Evolutionary conservation across 345 rosid species (phyloP).

Genomic region (Trapa incisa): DNA sequence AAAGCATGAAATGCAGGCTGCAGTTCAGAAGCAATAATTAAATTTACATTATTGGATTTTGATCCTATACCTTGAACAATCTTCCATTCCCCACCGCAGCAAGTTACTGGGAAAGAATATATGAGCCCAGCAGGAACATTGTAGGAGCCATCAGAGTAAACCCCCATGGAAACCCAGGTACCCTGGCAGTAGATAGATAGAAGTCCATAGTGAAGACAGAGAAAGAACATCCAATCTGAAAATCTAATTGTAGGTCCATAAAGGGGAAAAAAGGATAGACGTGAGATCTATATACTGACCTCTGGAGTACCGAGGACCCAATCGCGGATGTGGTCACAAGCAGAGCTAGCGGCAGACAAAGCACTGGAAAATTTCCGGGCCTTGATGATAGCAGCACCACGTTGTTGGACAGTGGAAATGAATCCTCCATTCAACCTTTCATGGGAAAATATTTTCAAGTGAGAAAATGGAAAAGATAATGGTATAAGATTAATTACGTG

Average conservation of each 20-base stretch:
- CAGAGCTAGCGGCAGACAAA: conserved; percentile 93
- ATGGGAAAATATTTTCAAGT: background rate
- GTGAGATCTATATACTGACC: conserved; percentile 27
- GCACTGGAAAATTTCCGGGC: conserved; percentile 96
- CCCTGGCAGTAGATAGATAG: conserved; percentile 31
- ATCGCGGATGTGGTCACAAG: conserved; percentile 96
- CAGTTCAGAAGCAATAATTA: too few relatives aligned
- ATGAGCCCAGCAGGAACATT: conserved; percentile 87
- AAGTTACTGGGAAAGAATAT: conserved; percentile 93
- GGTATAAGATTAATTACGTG: too few relatives aligned
- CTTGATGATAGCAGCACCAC: conserved; percentile 98
- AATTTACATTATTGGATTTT: background rate
- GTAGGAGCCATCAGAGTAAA: conserved; percentile 96
- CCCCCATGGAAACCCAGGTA: conserved; percentile 98
- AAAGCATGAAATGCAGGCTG: too few relatives aligned
- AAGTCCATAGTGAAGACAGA: background rate
- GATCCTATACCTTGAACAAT: conserved; percentile 66
- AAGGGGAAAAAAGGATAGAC: background rate
- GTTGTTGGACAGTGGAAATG: conserved; percentile 85
- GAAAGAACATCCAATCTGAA: background rate
- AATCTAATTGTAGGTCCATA: background rate
- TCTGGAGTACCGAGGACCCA: conserved; percentile 99
- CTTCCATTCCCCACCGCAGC: conserved; percentile 76
- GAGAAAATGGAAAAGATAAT: background rate
- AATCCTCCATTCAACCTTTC: conserved; percentile 78